Conservation (phyloP, 352 stramenopile species). For the Phytopythium delawarense region DNA sequence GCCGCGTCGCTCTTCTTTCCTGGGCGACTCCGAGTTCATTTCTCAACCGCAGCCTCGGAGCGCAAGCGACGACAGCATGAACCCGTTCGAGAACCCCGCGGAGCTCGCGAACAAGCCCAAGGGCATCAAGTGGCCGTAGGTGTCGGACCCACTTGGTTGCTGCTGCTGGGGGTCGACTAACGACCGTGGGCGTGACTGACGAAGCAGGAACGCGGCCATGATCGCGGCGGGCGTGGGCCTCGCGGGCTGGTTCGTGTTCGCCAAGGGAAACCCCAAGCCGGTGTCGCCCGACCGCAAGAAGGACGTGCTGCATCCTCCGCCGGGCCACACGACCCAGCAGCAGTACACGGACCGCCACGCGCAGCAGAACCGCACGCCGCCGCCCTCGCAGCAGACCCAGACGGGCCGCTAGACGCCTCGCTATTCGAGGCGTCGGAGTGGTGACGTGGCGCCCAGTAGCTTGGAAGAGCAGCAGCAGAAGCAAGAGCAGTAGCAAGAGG, state of each 20-base stretch:
- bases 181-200: not conserved
- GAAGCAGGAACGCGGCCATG: not conserved
- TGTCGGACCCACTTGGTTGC: too few species aligned
- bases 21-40: not conserved
- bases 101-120: not conserved
- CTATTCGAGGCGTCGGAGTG: too few species aligned
- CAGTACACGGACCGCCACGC: conserved; percentile 1
- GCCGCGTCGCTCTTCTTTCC: not conserved
- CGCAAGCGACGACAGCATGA: not conserved
- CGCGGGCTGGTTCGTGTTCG: not conserved
- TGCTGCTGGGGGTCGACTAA: not conserved
- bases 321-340: not conserved
- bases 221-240: not conserved
- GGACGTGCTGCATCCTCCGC: not conserved
- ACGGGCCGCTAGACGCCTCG: not conserved
- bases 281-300: not conserved
- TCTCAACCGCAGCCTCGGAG: not conserved
- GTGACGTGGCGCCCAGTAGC: too few species aligned
- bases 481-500: too few species aligned
- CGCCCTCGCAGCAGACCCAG: conserved; percentile 3
- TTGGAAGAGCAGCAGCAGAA: not conserved
- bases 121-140: conserved; percentile 5
- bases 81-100: conserved; percentile 1
- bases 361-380: conserved; percentile 2
- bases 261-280: not conserved